Conservation (phyloP, 2,329 filamentous ascomycete species). For the Elsinoe australis region DNA sequence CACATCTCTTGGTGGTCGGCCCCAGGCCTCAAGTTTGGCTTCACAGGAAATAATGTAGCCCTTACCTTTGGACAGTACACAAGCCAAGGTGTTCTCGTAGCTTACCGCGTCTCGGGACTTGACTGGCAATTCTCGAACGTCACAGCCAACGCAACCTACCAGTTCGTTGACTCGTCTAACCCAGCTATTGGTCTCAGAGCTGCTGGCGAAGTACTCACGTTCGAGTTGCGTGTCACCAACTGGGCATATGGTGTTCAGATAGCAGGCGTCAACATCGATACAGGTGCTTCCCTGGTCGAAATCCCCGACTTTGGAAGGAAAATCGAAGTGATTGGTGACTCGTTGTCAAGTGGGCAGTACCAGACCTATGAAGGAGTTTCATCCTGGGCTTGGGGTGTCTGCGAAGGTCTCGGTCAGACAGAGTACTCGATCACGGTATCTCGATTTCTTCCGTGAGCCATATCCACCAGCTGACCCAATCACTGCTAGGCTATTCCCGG, state of each 20-base stretch:
- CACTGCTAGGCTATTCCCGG: conserved; percentile 41
- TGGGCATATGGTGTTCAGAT: conserved; percentile 56
- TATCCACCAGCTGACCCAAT: not conserved
- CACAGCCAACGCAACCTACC: conserved; percentile 49
- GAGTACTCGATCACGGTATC: conserved; percentile 54
- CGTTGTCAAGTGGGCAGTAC: conserved; percentile 49
- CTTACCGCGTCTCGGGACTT: conserved; percentile 50
- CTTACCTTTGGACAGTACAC: conserved; percentile 49
- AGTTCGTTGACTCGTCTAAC: conserved; percentile 44
- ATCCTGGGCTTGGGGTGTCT: conserved; percentile 50
- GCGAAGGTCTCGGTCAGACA: conserved; percentile 50
- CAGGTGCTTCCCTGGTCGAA: conserved; percentile 39
- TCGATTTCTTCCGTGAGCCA: conserved; percentile 52
- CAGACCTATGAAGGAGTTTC: conserved; percentile 52
- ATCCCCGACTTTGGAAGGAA: conserved; percentile 31
- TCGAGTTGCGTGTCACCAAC: conserved; percentile 55
- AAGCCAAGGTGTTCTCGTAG: conserved; percentile 45
- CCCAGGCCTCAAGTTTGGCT: conserved; percentile 49
- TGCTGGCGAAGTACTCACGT: conserved; percentile 40
- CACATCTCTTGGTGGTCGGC: conserved; percentile 47
- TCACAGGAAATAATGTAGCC: conserved; percentile 46
- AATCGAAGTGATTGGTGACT: conserved; percentile 42
- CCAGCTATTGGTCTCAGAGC: conserved; percentile 40
- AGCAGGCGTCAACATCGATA: conserved; percentile 43
- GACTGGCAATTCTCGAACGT: conserved; percentile 58